These are phyloP conservation scores for Pyrus pyrifolia DNA, from an alignment of 306 rosid genomes.

Conservation along the genomic window DNA sequence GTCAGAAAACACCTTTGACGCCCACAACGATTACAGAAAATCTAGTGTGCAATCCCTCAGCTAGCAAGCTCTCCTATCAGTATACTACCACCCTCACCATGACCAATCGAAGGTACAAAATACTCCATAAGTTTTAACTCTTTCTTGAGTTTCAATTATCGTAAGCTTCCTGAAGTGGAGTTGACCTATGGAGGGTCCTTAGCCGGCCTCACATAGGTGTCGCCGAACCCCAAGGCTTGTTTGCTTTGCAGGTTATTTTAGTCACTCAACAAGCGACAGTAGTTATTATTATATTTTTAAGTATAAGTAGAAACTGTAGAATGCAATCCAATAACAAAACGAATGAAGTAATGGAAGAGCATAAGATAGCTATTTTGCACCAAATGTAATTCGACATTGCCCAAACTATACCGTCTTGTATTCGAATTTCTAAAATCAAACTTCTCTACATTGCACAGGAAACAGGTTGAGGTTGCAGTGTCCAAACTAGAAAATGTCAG, in stretches of 20 bases:
- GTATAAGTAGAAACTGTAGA: background rate
- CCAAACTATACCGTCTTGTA: too few species aligned
- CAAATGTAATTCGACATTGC: too few species aligned
- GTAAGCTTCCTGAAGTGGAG: background rate
- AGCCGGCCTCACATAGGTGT: background rate
- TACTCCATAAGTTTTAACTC: background rate
- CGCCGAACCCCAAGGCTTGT: background rate
- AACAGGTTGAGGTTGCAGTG: too few species aligned
- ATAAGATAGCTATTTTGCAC: too few species aligned
- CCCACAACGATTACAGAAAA: background rate
- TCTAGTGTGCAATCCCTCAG: background rate
- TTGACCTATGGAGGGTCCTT: background rate
- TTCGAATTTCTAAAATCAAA: too few species aligned
- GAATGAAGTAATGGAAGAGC: too few species aligned
- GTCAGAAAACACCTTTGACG: background rate
- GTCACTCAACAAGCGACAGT: background rate
- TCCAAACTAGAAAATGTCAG: too few species aligned
- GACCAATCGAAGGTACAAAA: background rate
- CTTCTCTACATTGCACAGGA: too few species aligned
- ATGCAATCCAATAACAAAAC: background rate
- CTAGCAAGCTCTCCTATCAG: background rate
- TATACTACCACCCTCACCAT: background rate
- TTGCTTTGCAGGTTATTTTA: background rate
- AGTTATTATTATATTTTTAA: too few species aligned
- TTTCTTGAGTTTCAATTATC: background rate